Evolutionary conservation across 1,139 yeast species (phyloP), one percentile per base, ranked within the genome.

Genomic region (Zygoascus meyerae): DNA sequence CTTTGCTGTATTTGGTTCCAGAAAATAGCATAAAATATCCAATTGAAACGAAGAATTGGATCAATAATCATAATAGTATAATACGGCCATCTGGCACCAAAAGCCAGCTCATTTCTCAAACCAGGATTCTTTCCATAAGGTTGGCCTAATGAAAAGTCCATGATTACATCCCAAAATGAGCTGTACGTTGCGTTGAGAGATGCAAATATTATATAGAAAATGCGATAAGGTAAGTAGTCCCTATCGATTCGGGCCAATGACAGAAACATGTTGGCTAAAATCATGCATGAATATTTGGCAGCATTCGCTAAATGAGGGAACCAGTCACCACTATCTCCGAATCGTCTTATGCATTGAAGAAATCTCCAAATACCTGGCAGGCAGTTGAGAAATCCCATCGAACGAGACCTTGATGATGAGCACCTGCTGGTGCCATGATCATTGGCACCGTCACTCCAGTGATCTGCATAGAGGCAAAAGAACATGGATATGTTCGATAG

Each of bases 301-400:
- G 87, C 86, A 60, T 92, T 92, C n/a, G 95, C 92, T 51, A 92
- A 68, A 73, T 92, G 99, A 1, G 99, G 99, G 62, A 92, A 94
- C 85, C 90, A 83, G 60, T 90, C 96, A 1, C 95, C 92, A 0
- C 97, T 84, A 61, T 92, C 99, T 44, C 82, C 78, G 63, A 76
- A 92, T 75, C 99, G 95, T 57, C 99, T 72, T 29, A 83, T 64
- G 66, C 98, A 92, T 64, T 92, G 99, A 47, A 90, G 63, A 46
- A 85, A 78, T 68, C 99, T 84, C 87, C 95, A 87, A 39, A 87
- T 77, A 52, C 89, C 84, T 0, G 99, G 98, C 21, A 92, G 64
- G 2, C 95, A 74, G 36, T 87, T 74, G 56, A 90, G 74, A 55
- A 90, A 86, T 2, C 97, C 98, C 78, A 90, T 76, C 14, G 64